These are phyloP conservation scores for Chimonanthus salicifolius DNA, from an alignment of 164 flowering plant species.

Conservation along the genomic window DNA sequence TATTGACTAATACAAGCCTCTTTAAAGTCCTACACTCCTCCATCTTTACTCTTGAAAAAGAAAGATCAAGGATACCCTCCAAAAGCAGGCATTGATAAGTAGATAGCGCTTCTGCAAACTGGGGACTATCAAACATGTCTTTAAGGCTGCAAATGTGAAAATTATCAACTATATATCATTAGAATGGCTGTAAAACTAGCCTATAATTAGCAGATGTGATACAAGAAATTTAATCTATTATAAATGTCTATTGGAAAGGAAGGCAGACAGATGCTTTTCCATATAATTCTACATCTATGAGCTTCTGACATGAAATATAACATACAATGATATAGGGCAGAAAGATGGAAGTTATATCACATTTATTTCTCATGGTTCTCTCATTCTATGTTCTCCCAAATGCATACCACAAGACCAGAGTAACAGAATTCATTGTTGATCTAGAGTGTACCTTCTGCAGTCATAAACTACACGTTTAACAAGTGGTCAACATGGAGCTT, in stretches of 20 bases:
- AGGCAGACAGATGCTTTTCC: neutral
- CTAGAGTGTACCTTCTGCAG: neutral
- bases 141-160: conserved; percentile 48
- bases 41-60: conserved; percentile 36
- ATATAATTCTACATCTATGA: neutral
- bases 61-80: conserved; percentile 72
- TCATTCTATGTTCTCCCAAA: neutral
- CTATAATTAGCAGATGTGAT: neutral
- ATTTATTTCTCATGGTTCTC: neutral
- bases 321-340: neutral
- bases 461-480: too few species aligned
- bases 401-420: neutral
- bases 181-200: neutral
- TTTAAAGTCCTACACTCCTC: conserved; percentile 60
- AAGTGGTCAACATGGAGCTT: too few species aligned
- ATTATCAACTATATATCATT: neutral
- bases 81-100: conserved; percentile 69
- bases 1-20: conserved; percentile 51
- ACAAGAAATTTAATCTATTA: neutral
- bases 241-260: neutral
- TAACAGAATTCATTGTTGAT: neutral
- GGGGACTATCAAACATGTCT: conserved; percentile 67
- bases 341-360: neutral
- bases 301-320: neutral
- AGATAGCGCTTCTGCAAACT: conserved; percentile 58